Evolutionary conservation across 441 rosid genomes (phyloP).

Genomic region (Populus hybrid): DNA sequence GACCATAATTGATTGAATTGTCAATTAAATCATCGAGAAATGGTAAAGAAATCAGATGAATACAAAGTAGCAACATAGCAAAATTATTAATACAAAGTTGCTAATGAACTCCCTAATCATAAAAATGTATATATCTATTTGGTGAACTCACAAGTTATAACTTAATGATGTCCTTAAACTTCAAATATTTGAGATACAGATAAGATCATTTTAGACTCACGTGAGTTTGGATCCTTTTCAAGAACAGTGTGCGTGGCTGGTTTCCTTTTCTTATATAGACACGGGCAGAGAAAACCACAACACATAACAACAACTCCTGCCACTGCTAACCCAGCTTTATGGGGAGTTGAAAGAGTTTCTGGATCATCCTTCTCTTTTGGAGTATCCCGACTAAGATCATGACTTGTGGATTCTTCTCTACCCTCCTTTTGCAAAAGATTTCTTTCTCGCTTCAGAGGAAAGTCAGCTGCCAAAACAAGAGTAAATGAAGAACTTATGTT

Average conservation of each 20-base stretch:
- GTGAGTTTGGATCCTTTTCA: conserved; percentile 53
- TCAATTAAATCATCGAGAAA: conserved; percentile 7
- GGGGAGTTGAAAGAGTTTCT: conserved; percentile 17
- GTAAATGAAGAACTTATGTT: conserved; percentile 7
- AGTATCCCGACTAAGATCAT: background rate
- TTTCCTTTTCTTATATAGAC: conserved; percentile 64
- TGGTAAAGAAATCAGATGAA: background rate
- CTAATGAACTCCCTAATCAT: background rate
- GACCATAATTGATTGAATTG: conserved; percentile 23
- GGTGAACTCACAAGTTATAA: background rate
- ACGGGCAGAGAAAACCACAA: conserved; percentile 62
- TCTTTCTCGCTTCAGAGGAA: conserved; percentile 42
- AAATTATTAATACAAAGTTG: background rate
- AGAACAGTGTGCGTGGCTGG: conserved; percentile 56
- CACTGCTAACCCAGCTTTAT: conserved; percentile 43
- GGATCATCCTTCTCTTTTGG: conserved; percentile 18
- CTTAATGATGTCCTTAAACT: background rate
- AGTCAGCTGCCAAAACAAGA: conserved; percentile 32
- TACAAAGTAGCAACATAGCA: conserved; percentile 1
- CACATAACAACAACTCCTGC: conserved; percentile 53
- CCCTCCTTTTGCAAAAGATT: conserved; percentile 44
- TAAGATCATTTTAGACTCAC: conserved; percentile 39
- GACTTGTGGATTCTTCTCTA: conserved; percentile 17
- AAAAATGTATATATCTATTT: background rate
- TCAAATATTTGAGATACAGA: background rate